phyloP scores from a whole-genome alignment of 768 basidiomycete genomes.

The Pisolithus microcarpus region DNA sequence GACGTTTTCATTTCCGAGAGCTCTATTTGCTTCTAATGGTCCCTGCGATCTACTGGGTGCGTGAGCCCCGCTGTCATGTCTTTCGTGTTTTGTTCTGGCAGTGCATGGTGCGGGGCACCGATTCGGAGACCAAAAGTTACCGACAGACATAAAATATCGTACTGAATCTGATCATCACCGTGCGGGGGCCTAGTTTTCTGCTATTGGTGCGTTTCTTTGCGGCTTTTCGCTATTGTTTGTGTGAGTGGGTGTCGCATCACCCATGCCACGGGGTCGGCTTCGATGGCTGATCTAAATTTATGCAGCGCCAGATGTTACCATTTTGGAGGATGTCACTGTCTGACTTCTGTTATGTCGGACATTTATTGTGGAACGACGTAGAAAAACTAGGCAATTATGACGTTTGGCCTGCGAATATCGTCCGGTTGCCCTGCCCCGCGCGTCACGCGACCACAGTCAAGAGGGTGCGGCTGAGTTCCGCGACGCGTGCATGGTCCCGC shows the following conservation, averaged over 20 bases:
- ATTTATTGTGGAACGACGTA: no score
- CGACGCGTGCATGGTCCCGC: no score
- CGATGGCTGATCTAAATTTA: not conserved
- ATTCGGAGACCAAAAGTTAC: not conserved
- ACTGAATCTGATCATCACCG: not conserved
- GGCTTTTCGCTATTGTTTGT: not conserved
- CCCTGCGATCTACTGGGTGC: not conserved
- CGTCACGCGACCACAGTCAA: no score
- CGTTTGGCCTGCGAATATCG: no score
- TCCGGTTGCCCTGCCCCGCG: no score
- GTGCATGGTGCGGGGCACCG: not conserved
- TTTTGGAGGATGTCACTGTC: no score
- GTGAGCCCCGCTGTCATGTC: not conserved
- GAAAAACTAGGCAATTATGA: no score
- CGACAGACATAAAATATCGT: not conserved
- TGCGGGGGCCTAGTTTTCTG: not conserved
- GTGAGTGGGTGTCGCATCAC: not conserved
- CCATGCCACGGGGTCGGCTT: not conserved
- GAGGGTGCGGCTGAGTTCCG: no score
- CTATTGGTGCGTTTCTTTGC: not conserved
- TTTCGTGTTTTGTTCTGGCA: not conserved
- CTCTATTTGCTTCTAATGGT: no score
- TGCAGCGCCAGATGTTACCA: no score
- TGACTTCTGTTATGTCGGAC: no score
- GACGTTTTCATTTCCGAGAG: no score